Conservation (phyloP, 2,329 filamentous ascomycete species). For the Alternaria panax region DNA sequence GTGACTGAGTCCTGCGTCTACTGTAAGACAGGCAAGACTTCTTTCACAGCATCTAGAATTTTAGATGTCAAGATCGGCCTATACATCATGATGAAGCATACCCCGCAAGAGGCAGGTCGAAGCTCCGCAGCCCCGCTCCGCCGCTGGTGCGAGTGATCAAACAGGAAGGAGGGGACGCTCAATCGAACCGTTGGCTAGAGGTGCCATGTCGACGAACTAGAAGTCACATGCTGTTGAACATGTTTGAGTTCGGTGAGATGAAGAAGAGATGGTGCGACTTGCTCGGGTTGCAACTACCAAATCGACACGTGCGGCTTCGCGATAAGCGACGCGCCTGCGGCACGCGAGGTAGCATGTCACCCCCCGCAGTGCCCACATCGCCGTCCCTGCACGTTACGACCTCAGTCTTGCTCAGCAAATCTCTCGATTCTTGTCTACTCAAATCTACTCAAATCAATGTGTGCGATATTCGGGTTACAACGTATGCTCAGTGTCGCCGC, state of each 20-base stretch:
- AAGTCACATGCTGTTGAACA: neutral
- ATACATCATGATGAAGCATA: conserved; percentile 14
- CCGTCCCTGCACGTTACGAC: too few species aligned
- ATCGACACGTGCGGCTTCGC: neutral
- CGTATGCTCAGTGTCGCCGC: neutral
- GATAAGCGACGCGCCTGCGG: conserved; percentile 4
- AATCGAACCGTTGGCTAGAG: neutral
- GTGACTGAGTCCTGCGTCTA: neutral
- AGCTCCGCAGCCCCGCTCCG: conserved; percentile 29
- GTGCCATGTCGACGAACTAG: neutral
- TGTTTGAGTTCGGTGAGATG: neutral
- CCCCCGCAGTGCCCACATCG: too few species aligned
- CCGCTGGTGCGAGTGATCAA: conserved; percentile 25
- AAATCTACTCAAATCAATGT: neutral
- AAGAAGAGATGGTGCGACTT: neutral
- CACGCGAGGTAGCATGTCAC: too few species aligned
- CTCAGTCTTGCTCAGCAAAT: too few species aligned
- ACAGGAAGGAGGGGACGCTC: conserved; percentile 16
- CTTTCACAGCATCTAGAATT: neutral
- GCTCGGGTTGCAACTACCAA: neutral
- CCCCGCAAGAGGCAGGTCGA: conserved; percentile 28
- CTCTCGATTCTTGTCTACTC: too few species aligned
- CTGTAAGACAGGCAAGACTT: neutral
- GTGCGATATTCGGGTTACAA: neutral
- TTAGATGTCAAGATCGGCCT: neutral